These are phyloP conservation scores for Aspergillus sp. DNA, from an alignment of 2,329 filamentous ascomycete genomes.

Conservation along the genomic window DNA sequence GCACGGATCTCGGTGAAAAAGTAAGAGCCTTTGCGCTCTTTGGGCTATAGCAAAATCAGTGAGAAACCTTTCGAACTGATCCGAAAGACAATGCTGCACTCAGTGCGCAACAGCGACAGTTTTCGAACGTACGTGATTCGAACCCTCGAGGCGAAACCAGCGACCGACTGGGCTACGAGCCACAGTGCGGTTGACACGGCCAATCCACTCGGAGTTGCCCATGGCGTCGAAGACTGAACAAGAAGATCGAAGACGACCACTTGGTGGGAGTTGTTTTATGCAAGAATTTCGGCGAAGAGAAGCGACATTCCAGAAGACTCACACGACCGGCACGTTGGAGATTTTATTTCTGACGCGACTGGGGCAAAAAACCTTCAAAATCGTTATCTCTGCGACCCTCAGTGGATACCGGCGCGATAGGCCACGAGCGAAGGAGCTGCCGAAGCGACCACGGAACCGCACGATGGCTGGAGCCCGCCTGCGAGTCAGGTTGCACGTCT, in stretches of 20 bases:
- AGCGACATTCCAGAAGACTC: constrained; percentile 2
- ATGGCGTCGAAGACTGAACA: constrained; percentile 15
- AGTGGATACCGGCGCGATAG: constrained; percentile 18
- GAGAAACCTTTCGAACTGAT: neutral
- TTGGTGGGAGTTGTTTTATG: neutral
- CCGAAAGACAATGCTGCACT: neutral
- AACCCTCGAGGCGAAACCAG: constrained; percentile 81
- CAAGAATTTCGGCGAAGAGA: neutral
- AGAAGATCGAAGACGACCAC: neutral
- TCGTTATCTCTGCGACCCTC: constrained; percentile 19
- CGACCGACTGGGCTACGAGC: constrained; percentile 69
- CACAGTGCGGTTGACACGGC: constrained; percentile 49
- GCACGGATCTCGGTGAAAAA: constrained; percentile 86
- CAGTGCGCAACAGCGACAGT: neutral
- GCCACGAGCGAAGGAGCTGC: neutral
- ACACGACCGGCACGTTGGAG: constrained; percentile 7
- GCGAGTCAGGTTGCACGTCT: constrained; percentile 13
- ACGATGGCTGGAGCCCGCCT: neutral
- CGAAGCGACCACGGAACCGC: constrained; percentile 7
- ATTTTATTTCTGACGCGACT: constrained; percentile 17
- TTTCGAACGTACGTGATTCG: constrained; percentile 70
- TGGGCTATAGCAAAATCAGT: constrained; percentile 53
- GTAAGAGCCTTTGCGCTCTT: constrained; percentile 72
- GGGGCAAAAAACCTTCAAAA: constrained; percentile 14
- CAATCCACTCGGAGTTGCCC: constrained; percentile 25